phyloP scores from a whole-genome alignment of 2,329 filamentous ascomycete genomes.

The Colletotrichum sidae region DNA sequence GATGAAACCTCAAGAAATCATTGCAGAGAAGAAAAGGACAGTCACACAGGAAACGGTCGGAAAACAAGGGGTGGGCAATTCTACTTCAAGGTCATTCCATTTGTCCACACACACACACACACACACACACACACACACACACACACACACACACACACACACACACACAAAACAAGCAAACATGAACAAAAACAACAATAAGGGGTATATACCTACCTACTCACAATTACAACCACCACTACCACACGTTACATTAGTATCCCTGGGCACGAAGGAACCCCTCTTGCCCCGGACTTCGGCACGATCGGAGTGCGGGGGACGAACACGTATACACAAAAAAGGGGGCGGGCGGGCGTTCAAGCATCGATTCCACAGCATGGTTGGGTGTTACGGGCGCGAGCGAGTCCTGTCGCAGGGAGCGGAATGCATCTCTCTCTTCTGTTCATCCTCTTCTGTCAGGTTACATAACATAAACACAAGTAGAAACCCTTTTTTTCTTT shows the following conservation, averaged over 20 bases:
- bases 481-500: not conserved
- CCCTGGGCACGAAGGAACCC: conserved; percentile 10
- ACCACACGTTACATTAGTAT: not conserved
- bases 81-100: conserved; percentile 9
- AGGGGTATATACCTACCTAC: too few species aligned
- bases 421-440: conserved; percentile 6
- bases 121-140: not conserved
- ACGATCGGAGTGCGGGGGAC: too few species aligned
- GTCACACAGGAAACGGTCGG: conserved; percentile 5
- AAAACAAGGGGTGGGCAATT: not conserved
- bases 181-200: too few species aligned
- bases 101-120: conserved; percentile 11
- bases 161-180: not conserved
- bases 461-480: conserved; percentile 17
- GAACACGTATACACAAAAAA: not conserved
- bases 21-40: conserved; percentile 2
- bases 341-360: conserved; percentile 18
- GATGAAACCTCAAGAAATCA: not conserved
- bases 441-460: conserved; percentile 4
- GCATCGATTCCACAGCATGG: conserved; percentile 28
- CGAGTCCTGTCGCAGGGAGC: conserved; percentile 23
- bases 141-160: not conserved
- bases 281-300: not conserved
- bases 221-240: not conserved
- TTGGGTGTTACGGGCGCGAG: conserved; percentile 31